Conservation (phyloP, 2,329 filamentous ascomycete genomes). For the Aureobasidium musti region DNA sequence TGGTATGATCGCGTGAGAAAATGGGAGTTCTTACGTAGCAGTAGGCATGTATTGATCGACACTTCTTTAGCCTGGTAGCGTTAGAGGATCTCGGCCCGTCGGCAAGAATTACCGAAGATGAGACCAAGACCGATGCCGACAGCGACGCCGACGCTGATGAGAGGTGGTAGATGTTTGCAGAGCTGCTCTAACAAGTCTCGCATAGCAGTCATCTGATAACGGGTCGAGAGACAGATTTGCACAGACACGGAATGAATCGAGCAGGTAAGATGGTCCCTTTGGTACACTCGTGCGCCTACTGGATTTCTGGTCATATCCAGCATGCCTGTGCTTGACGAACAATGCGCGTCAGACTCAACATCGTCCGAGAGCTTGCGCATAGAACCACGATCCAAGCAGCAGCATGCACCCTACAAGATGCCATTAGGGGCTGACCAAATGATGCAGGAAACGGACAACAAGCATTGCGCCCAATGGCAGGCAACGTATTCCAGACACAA, state of each 20-base stretch:
- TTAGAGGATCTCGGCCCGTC: not conserved
- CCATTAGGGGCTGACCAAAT: not conserved
- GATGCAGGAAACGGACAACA: conserved; percentile 53
- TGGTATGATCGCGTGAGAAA: conserved; percentile 5
- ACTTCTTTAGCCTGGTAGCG: not conserved
- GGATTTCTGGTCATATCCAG: not conserved
- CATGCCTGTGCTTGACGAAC: not conserved
- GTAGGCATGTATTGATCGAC: not conserved
- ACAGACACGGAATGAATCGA: conserved; percentile 50
- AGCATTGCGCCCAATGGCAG: conserved; percentile 55
- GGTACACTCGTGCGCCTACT: not conserved
- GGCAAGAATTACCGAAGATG: not conserved
- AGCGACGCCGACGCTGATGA: not conserved
- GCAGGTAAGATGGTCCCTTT: conserved; percentile 49
- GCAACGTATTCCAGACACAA: conserved; percentile 52
- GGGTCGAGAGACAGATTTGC: not conserved
- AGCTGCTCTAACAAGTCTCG: conserved; percentile 1
- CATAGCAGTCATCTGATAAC: not conserved
- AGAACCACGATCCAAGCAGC: not conserved
- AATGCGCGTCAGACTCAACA: not conserved
- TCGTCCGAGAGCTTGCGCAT: not conserved
- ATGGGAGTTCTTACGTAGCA: not conserved
- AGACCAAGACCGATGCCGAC: not conserved
- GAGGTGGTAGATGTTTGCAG: not conserved
- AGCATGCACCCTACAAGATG: not conserved